Conservation (phyloP, 1,284 basidiomycete species). For the Trichosporon ovoides region DNA sequence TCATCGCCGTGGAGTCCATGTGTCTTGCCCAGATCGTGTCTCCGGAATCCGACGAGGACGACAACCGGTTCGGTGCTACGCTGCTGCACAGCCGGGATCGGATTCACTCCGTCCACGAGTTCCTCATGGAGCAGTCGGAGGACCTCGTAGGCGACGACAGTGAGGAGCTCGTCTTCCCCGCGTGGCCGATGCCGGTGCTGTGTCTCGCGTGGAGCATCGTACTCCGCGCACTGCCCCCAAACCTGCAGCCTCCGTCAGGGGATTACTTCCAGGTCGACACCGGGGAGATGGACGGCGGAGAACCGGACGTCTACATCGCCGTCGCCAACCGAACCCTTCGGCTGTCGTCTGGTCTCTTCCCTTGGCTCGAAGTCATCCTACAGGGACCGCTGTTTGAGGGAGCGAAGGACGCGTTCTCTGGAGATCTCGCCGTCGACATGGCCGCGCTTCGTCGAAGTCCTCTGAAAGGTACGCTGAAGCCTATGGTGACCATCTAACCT, state of each 20-base stretch:
- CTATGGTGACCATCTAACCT: background rate
- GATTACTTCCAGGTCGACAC: slow-evolving; percentile 23
- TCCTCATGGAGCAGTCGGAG: slow-evolving; percentile 32
- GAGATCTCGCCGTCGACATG: slow-evolving; percentile 18
- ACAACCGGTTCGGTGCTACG: slow-evolving; percentile 21
- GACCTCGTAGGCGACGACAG: slow-evolving; percentile 19
- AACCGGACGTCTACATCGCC: slow-evolving; percentile 23
- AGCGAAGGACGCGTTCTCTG: slow-evolving; percentile 18
- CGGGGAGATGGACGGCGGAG: slow-evolving; percentile 16
- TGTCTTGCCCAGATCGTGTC: slow-evolving; percentile 34
- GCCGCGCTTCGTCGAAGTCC: slow-evolving; percentile 29
- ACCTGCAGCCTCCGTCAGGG: slow-evolving; percentile 23
- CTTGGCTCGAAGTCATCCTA: slow-evolving; percentile 37
- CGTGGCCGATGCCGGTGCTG: slow-evolving; percentile 38
- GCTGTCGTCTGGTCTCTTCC: slow-evolving; percentile 33
- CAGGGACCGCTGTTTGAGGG: slow-evolving; percentile 31
- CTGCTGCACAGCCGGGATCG: slow-evolving; percentile 29
- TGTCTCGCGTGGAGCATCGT: slow-evolving; percentile 44
- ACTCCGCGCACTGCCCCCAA: slow-evolving; percentile 27
- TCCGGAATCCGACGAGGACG: slow-evolving; percentile 20
- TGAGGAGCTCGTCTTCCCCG: slow-evolving; percentile 19
- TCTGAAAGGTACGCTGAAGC: slow-evolving; percentile 32
- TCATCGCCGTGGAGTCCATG: slow-evolving; percentile 38
- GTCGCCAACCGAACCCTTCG: slow-evolving; percentile 32
- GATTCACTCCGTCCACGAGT: slow-evolving; percentile 32